Evolutionary conservation across 352 stramenopile genomes (phyloP), one percentile per base, ranked within the genome.

Genomic region (Blastocystis sp.): DNA sequence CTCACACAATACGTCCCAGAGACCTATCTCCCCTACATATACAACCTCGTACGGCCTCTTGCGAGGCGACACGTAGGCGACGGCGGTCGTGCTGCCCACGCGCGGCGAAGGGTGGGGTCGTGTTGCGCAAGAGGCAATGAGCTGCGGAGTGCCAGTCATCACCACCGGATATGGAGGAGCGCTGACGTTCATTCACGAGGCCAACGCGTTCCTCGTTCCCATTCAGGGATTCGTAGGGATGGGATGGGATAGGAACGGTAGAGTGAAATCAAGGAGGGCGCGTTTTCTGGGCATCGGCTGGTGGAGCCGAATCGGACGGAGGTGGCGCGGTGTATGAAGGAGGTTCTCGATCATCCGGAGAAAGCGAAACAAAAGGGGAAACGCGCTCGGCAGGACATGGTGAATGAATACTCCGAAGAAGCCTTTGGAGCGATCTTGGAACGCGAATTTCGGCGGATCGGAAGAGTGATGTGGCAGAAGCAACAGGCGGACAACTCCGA

Each of bases 81-180:
- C 88, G 27, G 91, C 91, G 7, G 93, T 96, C 75, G 93, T 96
- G 65, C 87, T 96, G 4, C 93, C 93, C 1, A 95, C 92, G 2
- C 88, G 93, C 63, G 93, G 93, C n/a, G 93, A 97, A 90, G 93
- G 93, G 38, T 97, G 93, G 93, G 93, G 94, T 2, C 90, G 94
- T 18, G 93, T 93, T 16, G 92, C 96, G 77, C 92, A 96, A 0
- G 94, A 97, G 77, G 93, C 93, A 7, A 97, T 97, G 94, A 89
- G 92, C 1, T 96, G 95, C 91, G 93, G 89, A 4, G 85, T 92
- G 32, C 92, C 93, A 16, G 88, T 97, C 3, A 93, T 96, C 42
- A 92, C 93, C 18, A 97, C 93, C 8, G 95, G 93, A 85, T 97
- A 92, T 91, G 95, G 91, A 69, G 93, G 93, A 11, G 77, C 87